Base-by-base conservation (phyloP, 768 basidiomycete species). In the Agaricus sinodeliciosus region DNA sequence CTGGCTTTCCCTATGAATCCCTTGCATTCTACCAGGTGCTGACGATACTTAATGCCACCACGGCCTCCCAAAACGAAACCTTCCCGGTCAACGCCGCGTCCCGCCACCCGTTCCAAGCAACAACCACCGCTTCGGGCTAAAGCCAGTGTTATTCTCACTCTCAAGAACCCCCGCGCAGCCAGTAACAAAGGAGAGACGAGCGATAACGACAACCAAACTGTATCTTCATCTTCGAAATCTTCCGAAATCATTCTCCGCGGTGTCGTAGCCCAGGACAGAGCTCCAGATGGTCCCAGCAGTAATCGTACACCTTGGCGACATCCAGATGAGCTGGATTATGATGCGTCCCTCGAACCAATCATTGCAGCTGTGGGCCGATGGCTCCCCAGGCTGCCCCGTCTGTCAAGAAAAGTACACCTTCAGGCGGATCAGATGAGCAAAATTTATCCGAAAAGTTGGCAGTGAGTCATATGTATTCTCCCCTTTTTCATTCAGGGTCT, bases 241-340 rank as follows among this genome's bases (percentile, higher is more conserved):
- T 53, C 51, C 11, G 51, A 53, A 13, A 37, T 53, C 44, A 11
- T 22, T 16, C 31, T 44, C 25, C 26, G 28, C n/a, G 40, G 51
- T 19, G 26, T 43, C 16, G 25, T n/a, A n/a, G 28, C 44, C n/a
- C 37, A 46, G 25, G 44, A 16, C 25, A 53, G 45, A 18, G 27
- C 9, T 13, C 45, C 45, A 19, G 44, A 53, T 9, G 42, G 41
- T 16, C 12, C 15, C 0, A 43, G 27, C 9, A 19, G 13, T 8
- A 25, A 13, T 11, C 44, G 44, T 9, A 35, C 51, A 16, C 67
- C 68, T 1, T 73, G 72, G 72, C 60, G 63, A 18, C 72, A 74
- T 58, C 72, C 73, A 15, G 66, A 63, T 39, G 74, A 76, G 61
- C 67, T 76, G 8, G 59, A 61, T 9, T 73, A 68, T 43, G 42